Evolutionary conservation across 2,329 filamentous ascomycete species (phyloP), one percentile per base, ranked within the genome.

Genomic region (Arthrobotrys sinensis): DNA sequence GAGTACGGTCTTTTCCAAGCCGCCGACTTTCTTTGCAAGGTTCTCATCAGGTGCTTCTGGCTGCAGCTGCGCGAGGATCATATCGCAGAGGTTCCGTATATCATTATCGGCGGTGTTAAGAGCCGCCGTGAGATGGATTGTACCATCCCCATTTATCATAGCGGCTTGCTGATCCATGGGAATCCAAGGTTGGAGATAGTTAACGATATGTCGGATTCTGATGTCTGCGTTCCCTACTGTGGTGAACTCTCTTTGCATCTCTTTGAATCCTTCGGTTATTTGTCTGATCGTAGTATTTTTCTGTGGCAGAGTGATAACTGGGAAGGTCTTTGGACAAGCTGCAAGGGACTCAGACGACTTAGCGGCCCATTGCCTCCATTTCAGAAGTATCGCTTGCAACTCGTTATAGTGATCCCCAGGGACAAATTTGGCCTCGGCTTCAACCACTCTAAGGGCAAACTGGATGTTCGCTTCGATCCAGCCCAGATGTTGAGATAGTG

Each of bases 401-500:
- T 64, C 38, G 3, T 36, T 28, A 19, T 72, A 78, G 8, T 60
- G 55, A 24, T 72, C 36, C n/a, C 52, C 45, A 10, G 52, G 62
- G 14, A 68, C 45, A 19, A 78, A 72, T 11, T 55, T 43, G 53
- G 60, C 67, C 24, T 78, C 75, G n/a, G 34, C 67, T 43, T 78
- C 75, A 40, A 72, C 50, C 8, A 72, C 50, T 24, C 55, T 72
- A 1, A 72, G 12, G 21, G 62, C 75, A 38, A 78, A 72, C 7
- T 68, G 34, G 16, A 78, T 67, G 28, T 78, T 78, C 16, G 46
- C 52, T 32, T 43, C 52, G 21, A 72, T 21, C 75, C 75, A 78
- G n/a, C 67, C 43, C n/a, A 78, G 50, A 5, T 28, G 16, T 19
- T 48, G 53, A 40, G 10, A 12, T 5, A 71, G 4, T 32, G 21